phyloP scores from a whole-genome alignment of 345 rosid genomes.

The Garcia nutans region DNA sequence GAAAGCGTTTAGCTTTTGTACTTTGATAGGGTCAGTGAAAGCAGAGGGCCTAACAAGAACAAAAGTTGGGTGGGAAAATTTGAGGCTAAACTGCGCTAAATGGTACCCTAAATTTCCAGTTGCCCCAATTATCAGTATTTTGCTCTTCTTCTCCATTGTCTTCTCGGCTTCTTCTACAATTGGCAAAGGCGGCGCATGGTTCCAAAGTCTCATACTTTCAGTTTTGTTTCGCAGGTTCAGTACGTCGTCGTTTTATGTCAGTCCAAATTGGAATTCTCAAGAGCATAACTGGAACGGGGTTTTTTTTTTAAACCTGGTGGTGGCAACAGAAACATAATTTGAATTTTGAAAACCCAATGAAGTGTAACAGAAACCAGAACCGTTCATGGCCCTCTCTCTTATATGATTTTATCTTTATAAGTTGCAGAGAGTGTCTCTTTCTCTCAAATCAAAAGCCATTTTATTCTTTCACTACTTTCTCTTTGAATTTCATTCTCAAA shows the following conservation, averaged over 20 bases:
- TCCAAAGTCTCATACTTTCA: background rate
- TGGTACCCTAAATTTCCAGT: constrained; percentile 64
- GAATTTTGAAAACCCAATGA: constrained; percentile 26
- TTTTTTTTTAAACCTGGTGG: background rate
- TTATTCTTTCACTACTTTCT: background rate
- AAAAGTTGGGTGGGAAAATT: constrained; percentile 56
- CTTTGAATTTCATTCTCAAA: background rate
- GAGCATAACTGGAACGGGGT: background rate
- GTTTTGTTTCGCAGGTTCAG: background rate
- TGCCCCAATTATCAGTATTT: constrained; percentile 65
- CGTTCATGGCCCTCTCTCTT: constrained; percentile 15
- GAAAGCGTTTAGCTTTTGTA: constrained; percentile 45
- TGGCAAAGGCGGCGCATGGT: background rate
- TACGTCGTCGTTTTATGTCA: background rate
- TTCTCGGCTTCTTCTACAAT: background rate
- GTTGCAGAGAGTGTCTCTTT: background rate
- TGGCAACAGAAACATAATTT: constrained; percentile 3
- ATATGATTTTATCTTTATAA: constrained; percentile 12
- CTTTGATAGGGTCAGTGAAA: constrained; percentile 45
- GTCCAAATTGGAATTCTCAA: background rate
- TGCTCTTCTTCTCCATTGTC: constrained; percentile 44
- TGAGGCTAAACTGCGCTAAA: constrained; percentile 50
- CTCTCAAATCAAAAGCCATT: background rate
- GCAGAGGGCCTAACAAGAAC: constrained; percentile 54
- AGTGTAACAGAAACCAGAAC: constrained; percentile 22